phyloP scores from a whole-genome alignment of 108 stramenopile genomes.

The Bacterosira constricta region DNA sequence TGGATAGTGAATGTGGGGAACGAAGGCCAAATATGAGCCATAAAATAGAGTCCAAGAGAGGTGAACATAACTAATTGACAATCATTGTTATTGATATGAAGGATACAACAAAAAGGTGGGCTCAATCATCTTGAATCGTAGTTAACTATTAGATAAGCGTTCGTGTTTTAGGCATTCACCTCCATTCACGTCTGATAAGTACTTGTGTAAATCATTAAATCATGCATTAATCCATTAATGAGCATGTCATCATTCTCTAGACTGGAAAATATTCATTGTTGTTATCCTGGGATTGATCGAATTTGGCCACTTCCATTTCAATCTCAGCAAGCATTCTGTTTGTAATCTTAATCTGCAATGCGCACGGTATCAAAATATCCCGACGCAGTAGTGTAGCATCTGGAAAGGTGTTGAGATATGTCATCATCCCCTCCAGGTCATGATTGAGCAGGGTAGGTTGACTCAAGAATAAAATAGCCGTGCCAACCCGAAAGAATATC shows the following conservation, averaged over 20 bases:
- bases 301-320: constrained; percentile 63
- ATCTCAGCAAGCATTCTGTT: constrained; percentile 82
- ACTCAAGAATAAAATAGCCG: constrained; percentile 87
- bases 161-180: too few species aligned
- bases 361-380: constrained; percentile 89
- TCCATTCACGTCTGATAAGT: too few species aligned
- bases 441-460: constrained; percentile 87
- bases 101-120: too few species aligned
- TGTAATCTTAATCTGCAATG: constrained; percentile 89
- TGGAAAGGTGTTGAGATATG: constrained; percentile 89
- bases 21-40: constrained; percentile 24
- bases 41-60: constrained; percentile 13
- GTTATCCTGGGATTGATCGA: constrained; percentile 4
- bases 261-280: constrained; percentile 9
- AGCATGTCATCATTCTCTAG: too few species aligned
- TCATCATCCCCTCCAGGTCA: constrained; percentile 93
- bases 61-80: neutral
- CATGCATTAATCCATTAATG: too few species aligned
- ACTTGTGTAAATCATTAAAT: too few species aligned
- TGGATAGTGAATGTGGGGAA: constrained; percentile 12
- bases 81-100: too few species aligned
- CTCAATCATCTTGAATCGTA: too few species aligned
- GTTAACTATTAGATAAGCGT: too few species aligned
- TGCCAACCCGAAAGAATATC: constrained; percentile 90
- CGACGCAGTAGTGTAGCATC: constrained; percentile 87